These are phyloP conservation scores for Licmophora abbreviata DNA, from an alignment of 108 stramenopile species.

Conservation along the genomic window DNA sequence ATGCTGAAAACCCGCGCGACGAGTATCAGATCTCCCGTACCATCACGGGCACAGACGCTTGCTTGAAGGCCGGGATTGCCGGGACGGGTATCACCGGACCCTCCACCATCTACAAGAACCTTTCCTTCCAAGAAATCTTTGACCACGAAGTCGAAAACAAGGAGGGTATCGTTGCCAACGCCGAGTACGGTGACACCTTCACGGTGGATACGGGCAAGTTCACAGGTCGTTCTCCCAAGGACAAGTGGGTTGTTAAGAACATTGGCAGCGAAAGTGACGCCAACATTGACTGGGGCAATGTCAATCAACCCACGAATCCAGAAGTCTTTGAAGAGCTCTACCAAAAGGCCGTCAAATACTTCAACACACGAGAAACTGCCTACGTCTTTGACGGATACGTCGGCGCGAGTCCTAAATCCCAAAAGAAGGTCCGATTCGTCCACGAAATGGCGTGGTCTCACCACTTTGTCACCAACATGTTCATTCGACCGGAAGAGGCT, in stretches of 20 bases:
- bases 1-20: conserved; percentile 49
- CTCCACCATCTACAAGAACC: conserved; percentile 79
- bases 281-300: conserved; percentile 90
- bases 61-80: conserved; percentile 58
- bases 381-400: conserved; percentile 94
- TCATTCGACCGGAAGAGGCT: conserved; percentile 82
- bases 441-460: conserved; percentile 99
- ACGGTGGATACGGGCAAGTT: conserved; percentile 95
- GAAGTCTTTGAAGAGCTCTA: conserved; percentile 93
- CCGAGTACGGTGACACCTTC: conserved; percentile 86
- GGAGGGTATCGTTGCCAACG: conserved; percentile 77
- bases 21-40: conserved; percentile 70
- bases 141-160: conserved; percentile 89
- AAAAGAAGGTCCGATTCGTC: conserved; percentile 91
- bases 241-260: conserved; percentile 87
- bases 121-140: conserved; percentile 87
- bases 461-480: conserved; percentile 95
- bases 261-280: conserved; percentile 59
- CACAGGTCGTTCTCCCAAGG: conserved; percentile 96
- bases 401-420: conserved; percentile 83
- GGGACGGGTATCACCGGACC: conserved; percentile 74
- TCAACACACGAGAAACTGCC: conserved; percentile 78
- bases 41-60: conserved; percentile 60
- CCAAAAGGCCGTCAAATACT: conserved; percentile 85
- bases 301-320: conserved; percentile 87